Conservation (phyloP, 2,329 filamentous ascomycete species). For the Chalaropsis thielavioides region DNA sequence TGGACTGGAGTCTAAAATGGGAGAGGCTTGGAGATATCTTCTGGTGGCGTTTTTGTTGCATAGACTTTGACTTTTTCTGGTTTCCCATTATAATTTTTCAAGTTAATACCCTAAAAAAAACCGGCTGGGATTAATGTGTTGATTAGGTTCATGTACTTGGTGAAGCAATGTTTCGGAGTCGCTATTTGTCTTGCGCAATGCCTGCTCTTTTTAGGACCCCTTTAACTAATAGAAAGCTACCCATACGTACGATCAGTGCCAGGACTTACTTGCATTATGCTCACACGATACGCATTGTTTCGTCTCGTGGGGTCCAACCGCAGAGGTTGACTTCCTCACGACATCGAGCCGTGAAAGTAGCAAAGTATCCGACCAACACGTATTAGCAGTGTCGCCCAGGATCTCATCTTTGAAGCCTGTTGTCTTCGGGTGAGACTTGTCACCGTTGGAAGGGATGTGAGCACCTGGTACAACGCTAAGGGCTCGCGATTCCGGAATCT, state of each 20-base stretch:
- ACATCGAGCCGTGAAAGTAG: not conserved
- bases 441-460: too few relatives aligned
- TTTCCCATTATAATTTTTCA: not conserved
- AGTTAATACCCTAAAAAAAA: too few relatives aligned
- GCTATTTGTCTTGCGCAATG: too few relatives aligned
- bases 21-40: not conserved
- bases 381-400: not conserved
- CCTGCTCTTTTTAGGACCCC: too few relatives aligned
- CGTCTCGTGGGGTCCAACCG: not conserved
- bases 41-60: not conserved
- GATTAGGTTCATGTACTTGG: too few relatives aligned
- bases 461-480: not conserved
- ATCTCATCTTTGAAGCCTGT: not conserved
- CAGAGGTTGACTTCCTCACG: not conserved
- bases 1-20: conserved; percentile 42
- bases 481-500: not conserved
- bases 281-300: not conserved
- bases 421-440: not conserved
- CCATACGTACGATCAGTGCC: not conserved
- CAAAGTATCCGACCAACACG: not conserved
- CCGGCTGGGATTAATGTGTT: too few relatives aligned
- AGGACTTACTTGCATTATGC: not conserved
- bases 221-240: too few relatives aligned
- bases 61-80: conserved; percentile 4
- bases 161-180: too few relatives aligned